Evolutionary conservation across 495 filamentous ascomycete genomes (phyloP), one percentile per base, ranked within the genome.

Genomic region (Neurospora sublineolata): DNA sequence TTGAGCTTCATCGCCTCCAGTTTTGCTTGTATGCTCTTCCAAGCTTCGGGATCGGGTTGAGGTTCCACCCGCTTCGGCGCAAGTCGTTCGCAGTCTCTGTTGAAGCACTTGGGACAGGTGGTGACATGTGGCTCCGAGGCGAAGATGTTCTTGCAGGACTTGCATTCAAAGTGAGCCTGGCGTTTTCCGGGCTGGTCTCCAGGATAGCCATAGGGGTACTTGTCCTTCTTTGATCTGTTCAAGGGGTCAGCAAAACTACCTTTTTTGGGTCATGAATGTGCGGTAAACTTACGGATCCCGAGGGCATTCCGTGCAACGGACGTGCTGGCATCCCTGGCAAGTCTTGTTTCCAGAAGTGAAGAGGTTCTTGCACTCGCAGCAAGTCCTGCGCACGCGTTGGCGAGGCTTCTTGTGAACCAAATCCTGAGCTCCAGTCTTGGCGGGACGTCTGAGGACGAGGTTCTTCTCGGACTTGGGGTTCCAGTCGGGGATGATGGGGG

Each of bases 281-380:
- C 52, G 67, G 20, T 18, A 52, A 69, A 89, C 91, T 80, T 88
- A 93, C 90, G 93, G 92, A 72, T 93, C 89, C 46, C 93, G 79
- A 39, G 92, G 93, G 79, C 94, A 97, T 70, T 87, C 89, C 67
- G 88, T 91, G 85, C 94, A 97, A 39, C 93, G 90, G 52, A 84
- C 77, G 82, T 97, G 94, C 20, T 84, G 81, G 78, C 94, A 97
- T 52, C 82, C 83, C 3, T 82, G 80, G 78, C 94, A 97, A 16
- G 84, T 83, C 76, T 82, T 82, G 69, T 20, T 73, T n/a, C 72
- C 71, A 16, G 74, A 72, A 4, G 71, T 76, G 79, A 94, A 97
- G 9, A 88, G 76, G n/a, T 80, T 87, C 67, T 87, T 75, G 76
- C 94, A 97, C 70, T 86, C 81, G 77, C 95, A 93, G 78, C 94